Conservation (phyloP, 306 rosid species). For the Casuarina cunninghamiana region DNA sequence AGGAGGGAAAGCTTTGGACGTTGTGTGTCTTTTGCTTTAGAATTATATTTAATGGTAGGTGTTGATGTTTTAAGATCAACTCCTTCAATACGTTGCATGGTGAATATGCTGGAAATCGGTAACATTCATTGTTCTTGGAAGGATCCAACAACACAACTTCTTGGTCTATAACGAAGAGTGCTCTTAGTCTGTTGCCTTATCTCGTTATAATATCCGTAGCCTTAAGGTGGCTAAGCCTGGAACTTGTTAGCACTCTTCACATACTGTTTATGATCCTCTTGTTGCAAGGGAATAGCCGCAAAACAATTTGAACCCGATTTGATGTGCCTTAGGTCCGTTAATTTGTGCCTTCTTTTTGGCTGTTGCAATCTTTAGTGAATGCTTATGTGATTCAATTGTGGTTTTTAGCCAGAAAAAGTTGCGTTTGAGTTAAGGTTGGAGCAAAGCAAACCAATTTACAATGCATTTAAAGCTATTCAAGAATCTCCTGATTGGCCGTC, state of each 20-base stretch:
- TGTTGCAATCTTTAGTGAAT: not conserved
- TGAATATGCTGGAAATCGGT: not conserved
- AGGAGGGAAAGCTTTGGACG: not conserved
- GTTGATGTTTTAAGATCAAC: not conserved
- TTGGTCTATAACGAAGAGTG: no score
- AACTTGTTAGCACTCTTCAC: not conserved
- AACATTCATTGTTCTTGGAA: not conserved
- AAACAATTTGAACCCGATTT: not conserved
- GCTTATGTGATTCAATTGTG: slow-evolving; percentile 9
- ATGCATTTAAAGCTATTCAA: slow-evolving; percentile 80
- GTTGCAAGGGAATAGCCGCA: no score
- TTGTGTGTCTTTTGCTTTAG: not conserved
- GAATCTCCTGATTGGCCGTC: slow-evolving; percentile 81
- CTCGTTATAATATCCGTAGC: not conserved
- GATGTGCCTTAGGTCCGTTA: not conserved
- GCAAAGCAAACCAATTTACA: slow-evolving; percentile 88
- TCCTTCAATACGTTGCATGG: not conserved
- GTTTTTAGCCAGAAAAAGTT: slow-evolving; percentile 84
- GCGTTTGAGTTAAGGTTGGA: slow-evolving; percentile 75
- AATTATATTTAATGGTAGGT: not conserved
- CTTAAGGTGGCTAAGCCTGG: not conserved
- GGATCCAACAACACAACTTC: not conserved
- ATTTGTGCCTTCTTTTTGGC: slow-evolving; percentile 6
- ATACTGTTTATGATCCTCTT: no score
- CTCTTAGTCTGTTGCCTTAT: slow-evolving; percentile 9